Evolutionary conservation across 73 alveolate species (phyloP).

Genomic region (Halteria grandinella): DNA sequence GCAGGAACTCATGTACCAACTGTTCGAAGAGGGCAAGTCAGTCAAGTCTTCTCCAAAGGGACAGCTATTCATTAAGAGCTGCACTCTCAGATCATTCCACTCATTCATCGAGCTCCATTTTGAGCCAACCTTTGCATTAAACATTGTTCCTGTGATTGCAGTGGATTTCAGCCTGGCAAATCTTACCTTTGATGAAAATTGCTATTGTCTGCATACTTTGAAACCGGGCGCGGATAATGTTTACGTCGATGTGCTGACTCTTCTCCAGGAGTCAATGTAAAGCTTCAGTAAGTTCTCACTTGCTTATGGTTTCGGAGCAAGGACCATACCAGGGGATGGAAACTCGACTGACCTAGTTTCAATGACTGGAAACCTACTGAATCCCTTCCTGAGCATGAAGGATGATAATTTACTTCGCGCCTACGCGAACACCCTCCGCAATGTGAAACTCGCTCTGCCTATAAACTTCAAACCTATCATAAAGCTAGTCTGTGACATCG

Average conservation of each 20-base stretch:
- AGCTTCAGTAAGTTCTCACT: constrained; percentile 44
- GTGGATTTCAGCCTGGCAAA: constrained; percentile 68
- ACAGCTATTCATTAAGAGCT: not conserved
- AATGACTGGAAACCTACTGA: constrained; percentile 55
- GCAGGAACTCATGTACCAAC: not conserved
- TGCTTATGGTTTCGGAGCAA: constrained; percentile 66
- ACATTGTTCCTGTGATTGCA: constrained; percentile 63
- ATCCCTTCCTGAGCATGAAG: constrained; percentile 41
- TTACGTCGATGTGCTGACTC: constrained; percentile 36
- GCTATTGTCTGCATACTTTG: constrained; percentile 65
- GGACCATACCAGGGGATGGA: constrained; percentile 38
- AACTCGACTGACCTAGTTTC: constrained; percentile 49
- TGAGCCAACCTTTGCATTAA: constrained; percentile 50
- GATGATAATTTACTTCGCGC: constrained; percentile 27
- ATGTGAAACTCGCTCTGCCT: constrained; percentile 66
- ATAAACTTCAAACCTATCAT: constrained; percentile 17
- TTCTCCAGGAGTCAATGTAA: constrained; percentile 24
- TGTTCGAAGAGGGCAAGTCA: not conserved
- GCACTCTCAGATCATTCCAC: constrained; percentile 41
- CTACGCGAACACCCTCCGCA: constrained; percentile 52
- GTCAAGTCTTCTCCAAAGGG: constrained; percentile 20
- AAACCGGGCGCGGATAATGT: constrained; percentile 62
- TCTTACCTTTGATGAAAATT: constrained; percentile 60
- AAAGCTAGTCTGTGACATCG: constrained; percentile 45
- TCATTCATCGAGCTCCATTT: constrained; percentile 59